phyloP scores from a whole-genome alignment of 2,329 filamentous ascomycete genomes.

The Clarireedia sp. region DNA sequence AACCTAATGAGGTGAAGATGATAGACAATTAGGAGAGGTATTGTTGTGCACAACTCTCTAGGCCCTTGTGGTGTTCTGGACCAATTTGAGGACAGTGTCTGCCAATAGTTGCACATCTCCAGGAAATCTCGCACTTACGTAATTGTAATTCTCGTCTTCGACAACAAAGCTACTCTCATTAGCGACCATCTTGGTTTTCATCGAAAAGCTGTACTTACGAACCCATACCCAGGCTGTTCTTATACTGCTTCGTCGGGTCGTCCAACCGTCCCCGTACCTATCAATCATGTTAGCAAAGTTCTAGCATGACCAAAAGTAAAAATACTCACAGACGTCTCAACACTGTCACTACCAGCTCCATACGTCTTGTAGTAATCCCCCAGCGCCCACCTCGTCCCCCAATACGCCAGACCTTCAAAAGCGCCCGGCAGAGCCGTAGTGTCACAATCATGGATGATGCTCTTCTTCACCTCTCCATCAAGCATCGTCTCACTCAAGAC shows the following conservation, averaged over 20 bases:
- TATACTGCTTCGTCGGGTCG: slow-evolving; percentile 36
- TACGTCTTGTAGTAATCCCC: slow-evolving; percentile 52
- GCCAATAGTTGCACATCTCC: slow-evolving; percentile 36
- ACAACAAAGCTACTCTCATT: slow-evolving; percentile 36
- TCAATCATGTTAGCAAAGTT: background rate
- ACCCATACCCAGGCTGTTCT: slow-evolving; percentile 34
- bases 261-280: slow-evolving; percentile 38
- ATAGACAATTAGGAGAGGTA: too few species aligned
- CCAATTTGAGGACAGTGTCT: slow-evolving; percentile 35
- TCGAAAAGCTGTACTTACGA: slow-evolving; percentile 32
- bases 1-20: background rate
- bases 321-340: slow-evolving; percentile 37
- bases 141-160: slow-evolving; percentile 41
- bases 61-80: slow-evolving; percentile 23
- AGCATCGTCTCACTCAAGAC: slow-evolving; percentile 37
- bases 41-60: background rate
- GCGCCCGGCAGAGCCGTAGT: slow-evolving; percentile 42
- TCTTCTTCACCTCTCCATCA: slow-evolving; percentile 33
- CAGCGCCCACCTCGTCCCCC: slow-evolving; percentile 40
- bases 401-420: slow-evolving; percentile 43
- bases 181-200: too few species aligned
- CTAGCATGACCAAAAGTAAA: background rate
- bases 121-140: slow-evolving; percentile 41
- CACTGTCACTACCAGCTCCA: slow-evolving; percentile 41
- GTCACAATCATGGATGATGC: slow-evolving; percentile 38